A percentile compares a stretch with the other conserved stretches of the same genome.
These are phyloP conservation scores for Cercospora brassicicola DNA, from an alignment of 2,329 filamentous ascomycete species.

Conservation along the genomic window DNA sequence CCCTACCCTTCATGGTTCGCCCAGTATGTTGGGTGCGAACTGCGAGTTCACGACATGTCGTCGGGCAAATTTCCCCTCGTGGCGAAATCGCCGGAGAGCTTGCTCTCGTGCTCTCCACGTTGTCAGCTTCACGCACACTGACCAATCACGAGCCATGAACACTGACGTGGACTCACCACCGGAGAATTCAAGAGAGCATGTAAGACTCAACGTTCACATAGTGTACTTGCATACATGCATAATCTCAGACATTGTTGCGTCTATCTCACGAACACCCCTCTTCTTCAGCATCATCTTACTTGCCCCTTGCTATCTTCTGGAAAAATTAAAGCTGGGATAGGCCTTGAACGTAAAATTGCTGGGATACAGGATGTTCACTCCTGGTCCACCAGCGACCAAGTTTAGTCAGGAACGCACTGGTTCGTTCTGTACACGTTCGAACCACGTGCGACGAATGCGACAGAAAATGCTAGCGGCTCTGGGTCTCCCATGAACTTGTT, in stretches of 20 bases:
- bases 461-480: not conserved
- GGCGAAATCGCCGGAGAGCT: conserved; percentile 6
- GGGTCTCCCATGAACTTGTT: not conserved
- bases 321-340: not conserved
- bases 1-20: not conserved
- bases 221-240: not conserved
- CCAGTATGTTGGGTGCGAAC: not conserved
- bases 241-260: not conserved
- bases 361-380: not conserved
- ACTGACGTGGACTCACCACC: not conserved
- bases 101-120: not conserved
- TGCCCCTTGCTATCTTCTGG: not conserved
- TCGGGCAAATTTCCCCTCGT: not conserved
- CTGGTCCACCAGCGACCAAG: not conserved
- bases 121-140: not conserved
- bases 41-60: not conserved
- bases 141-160: not conserved
- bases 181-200: not conserved
- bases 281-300: not conserved
- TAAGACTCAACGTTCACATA: not conserved
- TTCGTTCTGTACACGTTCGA: not conserved
- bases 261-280: not conserved
- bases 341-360: not conserved
- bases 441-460: not conserved
- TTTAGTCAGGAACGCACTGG: not conserved